Evolutionary conservation across 352 stramenopile genomes (phyloP).

Genomic region (Plasmopara muralis): DNA sequence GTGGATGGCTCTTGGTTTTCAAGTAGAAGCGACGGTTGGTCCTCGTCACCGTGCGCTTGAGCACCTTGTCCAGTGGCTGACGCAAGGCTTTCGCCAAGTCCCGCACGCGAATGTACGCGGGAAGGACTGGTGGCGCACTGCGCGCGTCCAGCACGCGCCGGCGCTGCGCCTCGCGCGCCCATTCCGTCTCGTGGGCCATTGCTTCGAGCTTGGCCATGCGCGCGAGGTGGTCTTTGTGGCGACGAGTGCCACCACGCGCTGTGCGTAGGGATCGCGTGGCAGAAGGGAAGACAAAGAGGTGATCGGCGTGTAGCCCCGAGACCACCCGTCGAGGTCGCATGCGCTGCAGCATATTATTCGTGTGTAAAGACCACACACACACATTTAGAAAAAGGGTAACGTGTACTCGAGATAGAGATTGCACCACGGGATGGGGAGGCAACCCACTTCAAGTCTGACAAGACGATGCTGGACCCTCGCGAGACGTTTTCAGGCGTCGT

Average conservation of each 20-base stretch:
- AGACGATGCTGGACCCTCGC: conserved; percentile 56
- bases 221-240: conserved; percentile 22
- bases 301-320: conserved; percentile 6
- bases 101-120: conserved; percentile 62
- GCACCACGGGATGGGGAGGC: too few relatives aligned
- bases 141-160: conserved; percentile 20
- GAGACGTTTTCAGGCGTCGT: conserved; percentile 72
- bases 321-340: conserved; percentile 7
- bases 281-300: background rate
- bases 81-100: conserved; percentile 69
- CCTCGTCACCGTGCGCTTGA: conserved; percentile 51
- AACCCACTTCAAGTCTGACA: background rate
- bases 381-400: too few relatives aligned
- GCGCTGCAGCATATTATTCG: conserved; percentile 10
- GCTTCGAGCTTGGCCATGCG: conserved; percentile 13
- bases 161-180: conserved; percentile 11
- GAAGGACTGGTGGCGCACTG: conserved; percentile 16
- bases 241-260: conserved; percentile 19
- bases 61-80: conserved; percentile 59
- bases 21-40: conserved; percentile 50
- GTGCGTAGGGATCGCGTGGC: conserved; percentile 21
- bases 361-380: background rate
- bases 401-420: too few relatives aligned
- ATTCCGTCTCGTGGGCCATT: conserved; percentile 8
- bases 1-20: conserved; percentile 29